A percentile compares a stretch with the other conserved stretches of the same genome.
Conservation (phyloP, 2,329 filamentous ascomycete genomes). For the Aspergillus sp. region DNA sequence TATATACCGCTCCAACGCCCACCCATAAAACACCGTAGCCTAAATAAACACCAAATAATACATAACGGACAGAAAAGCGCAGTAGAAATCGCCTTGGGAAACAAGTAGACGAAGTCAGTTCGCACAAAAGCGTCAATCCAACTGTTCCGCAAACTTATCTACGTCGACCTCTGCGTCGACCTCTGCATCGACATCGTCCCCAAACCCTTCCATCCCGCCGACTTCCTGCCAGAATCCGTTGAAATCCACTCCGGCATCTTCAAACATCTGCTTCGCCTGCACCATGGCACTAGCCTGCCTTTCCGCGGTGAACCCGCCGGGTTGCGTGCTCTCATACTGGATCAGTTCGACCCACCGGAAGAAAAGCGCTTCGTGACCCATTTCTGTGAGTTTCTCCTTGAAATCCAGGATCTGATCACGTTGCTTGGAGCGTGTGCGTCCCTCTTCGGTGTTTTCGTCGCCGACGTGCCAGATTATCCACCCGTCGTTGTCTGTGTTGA, state of each 20-base stretch:
- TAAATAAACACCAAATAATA: not conserved
- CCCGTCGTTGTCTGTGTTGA: conserved; percentile 66
- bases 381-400: conserved; percentile 68
- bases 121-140: conserved; percentile 34
- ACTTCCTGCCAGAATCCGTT: conserved; percentile 74
- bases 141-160: conserved; percentile 52
- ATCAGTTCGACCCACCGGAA: conserved; percentile 91
- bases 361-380: conserved; percentile 87
- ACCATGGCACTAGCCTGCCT: conserved; percentile 70
- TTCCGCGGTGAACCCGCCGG: conserved; percentile 74
- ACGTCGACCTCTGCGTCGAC: conserved; percentile 64
- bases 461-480: conserved; percentile 68
- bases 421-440: conserved; percentile 36
- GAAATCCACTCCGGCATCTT: conserved; percentile 75
- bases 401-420: conserved; percentile 74
- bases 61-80: not conserved
- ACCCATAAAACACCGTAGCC: not conserved
- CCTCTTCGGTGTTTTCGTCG: conserved; percentile 51
- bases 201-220: conserved; percentile 59
- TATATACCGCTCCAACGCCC: conserved; percentile 5
- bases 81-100: not conserved
- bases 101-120: too few relatives aligned
- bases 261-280: conserved; percentile 74
- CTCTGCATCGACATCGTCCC: conserved; percentile 44
- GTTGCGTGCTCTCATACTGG: conserved; percentile 78